Evolutionary conservation across 345 rosid species (phyloP).

Genomic region (Salix koriyanagi): DNA sequence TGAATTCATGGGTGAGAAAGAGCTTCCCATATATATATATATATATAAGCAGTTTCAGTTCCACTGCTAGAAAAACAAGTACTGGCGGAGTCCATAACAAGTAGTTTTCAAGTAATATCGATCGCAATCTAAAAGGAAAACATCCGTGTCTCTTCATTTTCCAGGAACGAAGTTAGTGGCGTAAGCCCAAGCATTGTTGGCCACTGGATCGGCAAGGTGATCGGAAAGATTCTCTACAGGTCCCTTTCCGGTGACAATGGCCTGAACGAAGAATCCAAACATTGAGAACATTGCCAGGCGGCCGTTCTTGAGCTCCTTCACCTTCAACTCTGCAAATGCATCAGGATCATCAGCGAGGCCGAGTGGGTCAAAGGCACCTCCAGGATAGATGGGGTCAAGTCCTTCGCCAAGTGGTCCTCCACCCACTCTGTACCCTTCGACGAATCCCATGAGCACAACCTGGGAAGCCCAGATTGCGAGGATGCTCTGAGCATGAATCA

Average conservation of each 20-base stretch:
- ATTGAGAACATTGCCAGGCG: slow-evolving; percentile 90
- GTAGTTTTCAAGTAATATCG: slow-evolving; percentile 11
- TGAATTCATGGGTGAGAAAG: neutral
- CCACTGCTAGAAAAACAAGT: neutral
- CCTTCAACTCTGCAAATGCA: slow-evolving; percentile 90
- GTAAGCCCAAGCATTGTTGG: slow-evolving; percentile 95
- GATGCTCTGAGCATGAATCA: slow-evolving; percentile 93
- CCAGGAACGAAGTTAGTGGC: slow-evolving; percentile 99
- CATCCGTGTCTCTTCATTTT: slow-evolving; percentile 39
- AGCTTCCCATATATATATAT: neutral
- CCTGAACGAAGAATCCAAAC: slow-evolving; percentile 96
- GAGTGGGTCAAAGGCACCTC: slow-evolving; percentile 92
- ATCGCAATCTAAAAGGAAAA: slow-evolving; percentile 1
- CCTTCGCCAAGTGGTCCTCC: slow-evolving; percentile 98
- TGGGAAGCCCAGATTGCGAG: slow-evolving; percentile 91
- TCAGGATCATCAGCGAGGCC: slow-evolving; percentile 94
- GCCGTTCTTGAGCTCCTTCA: slow-evolving; percentile 92
- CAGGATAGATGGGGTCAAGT: slow-evolving; percentile 90
- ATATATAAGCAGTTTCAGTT: neutral
- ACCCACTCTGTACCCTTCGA: slow-evolving; percentile 93
- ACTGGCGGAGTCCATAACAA: neutral
- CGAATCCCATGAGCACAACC: slow-evolving; percentile 91
- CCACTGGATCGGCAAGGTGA: slow-evolving; percentile 81
- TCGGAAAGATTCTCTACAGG: slow-evolving; percentile 86
- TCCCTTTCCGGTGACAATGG: slow-evolving; percentile 93